Conservation (phyloP, 805 yeast species). For the baker's yeast (Saccharomyces cerevisiae) region DNA sequence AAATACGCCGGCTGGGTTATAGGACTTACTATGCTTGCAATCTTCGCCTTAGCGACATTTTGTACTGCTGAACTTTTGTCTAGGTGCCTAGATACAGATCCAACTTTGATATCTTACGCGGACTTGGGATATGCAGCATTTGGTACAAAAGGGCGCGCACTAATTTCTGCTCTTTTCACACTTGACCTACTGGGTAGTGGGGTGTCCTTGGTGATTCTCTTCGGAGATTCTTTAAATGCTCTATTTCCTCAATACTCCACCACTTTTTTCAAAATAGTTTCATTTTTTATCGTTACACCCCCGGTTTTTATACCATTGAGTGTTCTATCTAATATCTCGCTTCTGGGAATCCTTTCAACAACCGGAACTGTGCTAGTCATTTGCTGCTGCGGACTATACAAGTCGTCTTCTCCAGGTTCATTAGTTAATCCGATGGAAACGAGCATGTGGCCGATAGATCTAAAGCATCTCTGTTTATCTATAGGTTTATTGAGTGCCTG, state of each 20-base stretch:
- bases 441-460: constrained; percentile 52
- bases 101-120: constrained; percentile 75
- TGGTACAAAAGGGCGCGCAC: constrained; percentile 65
- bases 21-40: constrained; percentile 50
- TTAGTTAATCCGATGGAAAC: constrained; percentile 56
- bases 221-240: constrained; percentile 78
- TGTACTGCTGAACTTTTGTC: constrained; percentile 73
- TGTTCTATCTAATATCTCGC: constrained; percentile 56
- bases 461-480: constrained; percentile 46
- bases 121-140: constrained; percentile 83
- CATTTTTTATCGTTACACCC: constrained; percentile 68
- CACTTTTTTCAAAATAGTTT: constrained; percentile 54
- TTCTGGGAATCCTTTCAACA: constrained; percentile 66
- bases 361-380: constrained; percentile 53
- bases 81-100: constrained; percentile 70
- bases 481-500: constrained; percentile 70
- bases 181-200: constrained; percentile 75
- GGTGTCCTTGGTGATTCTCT: constrained; percentile 69
- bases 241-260: constrained; percentile 47
- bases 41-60: constrained; percentile 61
- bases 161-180: constrained; percentile 67
- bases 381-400: constrained; percentile 54
- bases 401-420: constrained; percentile 65
- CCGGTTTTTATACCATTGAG: constrained; percentile 74
- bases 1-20: constrained; percentile 61